phyloP scores from a whole-genome alignment of 2,329 filamentous ascomycete genomes.

The Pseudonectria foliicola region DNA sequence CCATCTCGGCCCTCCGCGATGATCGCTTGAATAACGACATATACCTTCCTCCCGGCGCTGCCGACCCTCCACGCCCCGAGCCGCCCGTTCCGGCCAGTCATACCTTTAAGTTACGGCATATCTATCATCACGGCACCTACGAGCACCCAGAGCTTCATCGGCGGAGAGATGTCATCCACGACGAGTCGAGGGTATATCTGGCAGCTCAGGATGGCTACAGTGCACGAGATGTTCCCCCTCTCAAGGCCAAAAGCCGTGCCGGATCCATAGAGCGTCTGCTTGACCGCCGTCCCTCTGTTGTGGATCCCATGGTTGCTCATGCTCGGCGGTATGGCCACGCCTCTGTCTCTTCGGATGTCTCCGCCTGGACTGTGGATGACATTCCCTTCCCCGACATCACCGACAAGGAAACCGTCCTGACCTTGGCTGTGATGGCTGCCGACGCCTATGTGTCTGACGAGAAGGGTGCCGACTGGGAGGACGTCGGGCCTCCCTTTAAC shows the following conservation, averaged over 20 bases:
- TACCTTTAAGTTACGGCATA: slow-evolving; percentile 69
- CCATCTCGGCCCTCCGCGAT: slow-evolving; percentile 28
- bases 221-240: slow-evolving; percentile 41
- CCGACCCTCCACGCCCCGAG: slow-evolving; percentile 36
- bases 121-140: slow-evolving; percentile 86
- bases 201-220: slow-evolving; percentile 51
- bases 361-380: slow-evolving; percentile 78
- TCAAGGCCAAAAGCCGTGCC: slow-evolving; percentile 57
- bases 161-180: slow-evolving; percentile 60
- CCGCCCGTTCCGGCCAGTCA: slow-evolving; percentile 45
- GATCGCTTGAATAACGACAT: slow-evolving; percentile 35
- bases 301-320: slow-evolving; percentile 71
- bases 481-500: slow-evolving; percentile 74
- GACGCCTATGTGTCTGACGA: slow-evolving; percentile 79
- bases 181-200: slow-evolving; percentile 50
- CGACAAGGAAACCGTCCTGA: slow-evolving; percentile 77
- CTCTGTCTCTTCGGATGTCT: slow-evolving; percentile 59
- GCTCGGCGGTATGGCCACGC: slow-evolving; percentile 63
- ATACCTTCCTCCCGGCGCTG: slow-evolving; percentile 33
- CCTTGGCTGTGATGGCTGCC: slow-evolving; percentile 78
- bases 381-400: slow-evolving; percentile 73
- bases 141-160: slow-evolving; percentile 70
- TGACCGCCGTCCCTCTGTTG: slow-evolving; percentile 67
- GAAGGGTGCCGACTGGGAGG: slow-evolving; percentile 71
- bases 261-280: slow-evolving; percentile 72